phyloP scores from a whole-genome alignment of 441 rosid species.

The Melastoma candidum region DNA sequence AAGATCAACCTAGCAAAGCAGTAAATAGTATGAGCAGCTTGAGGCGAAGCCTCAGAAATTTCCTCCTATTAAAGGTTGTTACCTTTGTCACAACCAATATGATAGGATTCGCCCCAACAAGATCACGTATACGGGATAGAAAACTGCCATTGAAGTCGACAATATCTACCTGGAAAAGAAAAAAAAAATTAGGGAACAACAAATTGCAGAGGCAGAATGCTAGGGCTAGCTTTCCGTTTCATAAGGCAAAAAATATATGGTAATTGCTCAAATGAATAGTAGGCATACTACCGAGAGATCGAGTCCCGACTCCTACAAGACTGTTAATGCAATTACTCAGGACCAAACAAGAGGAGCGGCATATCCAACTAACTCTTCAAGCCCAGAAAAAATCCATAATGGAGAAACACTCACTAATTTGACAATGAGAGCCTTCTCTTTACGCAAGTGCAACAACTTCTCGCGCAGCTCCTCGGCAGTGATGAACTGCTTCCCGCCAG shows the following conservation, averaged over 20 bases:
- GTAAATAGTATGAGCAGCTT: conserved; percentile 6
- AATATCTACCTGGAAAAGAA: conserved; percentile 62
- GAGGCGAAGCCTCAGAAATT: background rate
- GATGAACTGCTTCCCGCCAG: conserved; percentile 90
- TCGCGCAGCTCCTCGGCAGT: conserved; percentile 83
- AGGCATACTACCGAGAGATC: background rate
- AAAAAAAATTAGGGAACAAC: too few relatives aligned
- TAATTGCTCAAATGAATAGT: too few relatives aligned
- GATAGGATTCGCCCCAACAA: conserved; percentile 89
- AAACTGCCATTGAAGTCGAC: conserved; percentile 96
- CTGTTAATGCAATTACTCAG: background rate
- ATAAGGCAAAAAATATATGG: too few relatives aligned
- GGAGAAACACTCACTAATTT: conserved; percentile 43
- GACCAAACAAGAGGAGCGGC: background rate
- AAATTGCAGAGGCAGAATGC: too few relatives aligned
- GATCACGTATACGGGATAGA: conserved; percentile 85
- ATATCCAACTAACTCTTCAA: background rate
- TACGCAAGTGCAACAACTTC: conserved; percentile 78
- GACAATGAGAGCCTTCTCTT: conserved; percentile 69
- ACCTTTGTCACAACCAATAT: conserved; percentile 91
- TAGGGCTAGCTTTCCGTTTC: too few relatives aligned
- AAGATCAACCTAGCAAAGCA: conserved; percentile 59
- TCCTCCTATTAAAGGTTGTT: conserved; percentile 4
- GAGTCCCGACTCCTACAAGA: background rate
- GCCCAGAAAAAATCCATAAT: background rate